These are phyloP conservation scores for Epichloe sibirici DNA, from an alignment of 2,329 filamentous ascomycete genomes.

Conservation along the genomic window DNA sequence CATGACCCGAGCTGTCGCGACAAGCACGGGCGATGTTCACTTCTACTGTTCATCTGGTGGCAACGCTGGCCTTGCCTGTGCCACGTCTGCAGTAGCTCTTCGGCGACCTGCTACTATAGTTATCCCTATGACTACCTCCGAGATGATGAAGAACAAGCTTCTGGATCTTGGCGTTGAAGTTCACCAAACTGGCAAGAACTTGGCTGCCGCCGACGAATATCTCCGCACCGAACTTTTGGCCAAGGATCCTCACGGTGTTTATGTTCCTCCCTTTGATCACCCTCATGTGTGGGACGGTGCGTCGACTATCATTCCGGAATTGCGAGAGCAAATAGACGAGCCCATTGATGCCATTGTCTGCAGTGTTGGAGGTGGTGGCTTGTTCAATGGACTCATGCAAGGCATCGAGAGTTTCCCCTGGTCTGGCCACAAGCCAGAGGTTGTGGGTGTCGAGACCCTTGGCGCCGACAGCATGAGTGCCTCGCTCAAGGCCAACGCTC, in stretches of 20 bases:
- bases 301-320: conserved; percentile 42
- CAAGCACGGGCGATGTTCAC: conserved; percentile 32
- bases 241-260: conserved; percentile 41
- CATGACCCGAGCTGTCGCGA: conserved; percentile 34
- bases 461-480: conserved; percentile 60
- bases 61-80: conserved; percentile 75
- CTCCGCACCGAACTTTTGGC: conserved; percentile 46
- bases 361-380: conserved; percentile 67
- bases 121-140: conserved; percentile 52
- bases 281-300: conserved; percentile 56
- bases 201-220: conserved; percentile 57
- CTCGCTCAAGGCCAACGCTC: conserved; percentile 41
- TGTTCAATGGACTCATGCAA: conserved; percentile 64
- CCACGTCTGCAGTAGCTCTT: conserved; percentile 55
- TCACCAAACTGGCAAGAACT: conserved; percentile 53
- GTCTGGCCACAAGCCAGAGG: conserved; percentile 26
- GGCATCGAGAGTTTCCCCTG: conserved; percentile 42
- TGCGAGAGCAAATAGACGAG: conserved; percentile 27
- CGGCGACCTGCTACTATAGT: conserved; percentile 61
- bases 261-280: conserved; percentile 60
- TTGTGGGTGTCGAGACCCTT: conserved; percentile 64
- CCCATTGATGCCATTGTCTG: conserved; percentile 61
- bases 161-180: conserved; percentile 56
- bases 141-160: conserved; percentile 61
- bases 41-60: conserved; percentile 76